These are phyloP conservation scores for Puccinia triticina DNA, from an alignment of 1,284 basidiomycete species.

Conservation along the genomic window DNA sequence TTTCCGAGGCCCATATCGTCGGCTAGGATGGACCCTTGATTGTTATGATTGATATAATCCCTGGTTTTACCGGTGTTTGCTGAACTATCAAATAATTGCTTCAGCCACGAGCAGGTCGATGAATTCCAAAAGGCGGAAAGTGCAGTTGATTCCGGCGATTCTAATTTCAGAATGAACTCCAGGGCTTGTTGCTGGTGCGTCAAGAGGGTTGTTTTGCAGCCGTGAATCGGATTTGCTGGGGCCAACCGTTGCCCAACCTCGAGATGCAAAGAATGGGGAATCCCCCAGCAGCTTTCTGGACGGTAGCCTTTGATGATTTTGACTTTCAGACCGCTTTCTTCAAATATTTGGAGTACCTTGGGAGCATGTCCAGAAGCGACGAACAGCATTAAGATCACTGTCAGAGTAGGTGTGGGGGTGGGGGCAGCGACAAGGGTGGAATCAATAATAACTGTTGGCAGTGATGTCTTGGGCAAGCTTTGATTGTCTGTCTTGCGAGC, in stretches of 20 bases:
- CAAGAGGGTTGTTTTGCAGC: background rate
- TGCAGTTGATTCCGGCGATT: background rate
- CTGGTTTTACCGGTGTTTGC: background rate
- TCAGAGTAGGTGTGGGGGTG: background rate
- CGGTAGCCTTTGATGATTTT: slow-evolving; percentile 13
- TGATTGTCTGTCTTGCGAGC: background rate
- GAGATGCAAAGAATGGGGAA: slow-evolving; percentile 14
- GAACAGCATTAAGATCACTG: background rate
- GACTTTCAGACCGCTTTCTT: background rate
- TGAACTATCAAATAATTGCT: background rate
- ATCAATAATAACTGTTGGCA: slow-evolving; percentile 7
- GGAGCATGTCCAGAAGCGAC: background rate
- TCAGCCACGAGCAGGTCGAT: background rate
- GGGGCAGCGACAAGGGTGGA: background rate
- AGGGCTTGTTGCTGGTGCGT: slow-evolving; percentile 15
- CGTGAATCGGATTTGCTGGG: background rate
- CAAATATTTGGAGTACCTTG: background rate
- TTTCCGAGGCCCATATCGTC: slow-evolving; percentile 15
- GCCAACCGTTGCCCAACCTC: background rate
- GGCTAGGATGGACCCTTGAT: background rate
- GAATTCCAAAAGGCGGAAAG: background rate
- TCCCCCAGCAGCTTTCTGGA: background rate
- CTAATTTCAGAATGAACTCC: slow-evolving; percentile 6
- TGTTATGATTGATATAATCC: background rate
- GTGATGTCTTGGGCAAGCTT: background rate